Base-by-base conservation (phyloP, 169 alveolate genomes). In the Amoebophrya sp. region DNA sequence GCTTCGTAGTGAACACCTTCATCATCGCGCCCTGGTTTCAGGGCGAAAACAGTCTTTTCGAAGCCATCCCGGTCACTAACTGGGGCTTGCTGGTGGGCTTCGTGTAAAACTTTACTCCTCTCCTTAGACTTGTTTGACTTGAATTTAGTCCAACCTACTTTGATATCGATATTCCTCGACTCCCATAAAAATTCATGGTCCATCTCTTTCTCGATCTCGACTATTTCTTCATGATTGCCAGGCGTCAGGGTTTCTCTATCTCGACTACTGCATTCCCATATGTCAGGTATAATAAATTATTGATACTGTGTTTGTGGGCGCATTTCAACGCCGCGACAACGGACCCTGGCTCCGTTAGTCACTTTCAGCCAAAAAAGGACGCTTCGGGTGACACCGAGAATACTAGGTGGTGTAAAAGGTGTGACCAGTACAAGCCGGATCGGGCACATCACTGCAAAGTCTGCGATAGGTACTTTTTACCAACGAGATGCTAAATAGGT, bases 371-470 rank as follows among this genome's bases (percentile, higher is more conserved):
- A 23, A 53, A 53, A 53, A 53, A 53, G 10, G n/a, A 23, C n/a
- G 76, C 76, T 23, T 14, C 26, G 36, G 36, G 39, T 26, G 83
- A 47, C 6, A 47, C 6, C 65, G 29, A 47, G 29, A 18, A 47
- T 47, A 6, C 83, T 6, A 6, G 83, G 36, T 65, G 2, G 2
- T 65, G 83, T 36, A 65, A 65, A 36, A 36, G 18, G 39, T 65
- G 83, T 36, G 33, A 65, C 38, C 83, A 65, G 26, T 6, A 6
- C 36, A 65, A 65, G n/a, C 83, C 83, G 2, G 83, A 65, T 18
- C 83, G 83, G 33, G 83, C 36, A 10, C 83, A 65, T 36, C 83
- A 65, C 83, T 65, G 83, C 83, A 65, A 65, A 65, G 83, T 65
- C 38, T 65, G 83, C 26, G 0, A 18, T 36, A 65, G 83, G 83